These are phyloP conservation scores for Moniliella sp. DNA, from an alignment of 1,284 basidiomycete genomes.

Conservation along the genomic window DNA sequence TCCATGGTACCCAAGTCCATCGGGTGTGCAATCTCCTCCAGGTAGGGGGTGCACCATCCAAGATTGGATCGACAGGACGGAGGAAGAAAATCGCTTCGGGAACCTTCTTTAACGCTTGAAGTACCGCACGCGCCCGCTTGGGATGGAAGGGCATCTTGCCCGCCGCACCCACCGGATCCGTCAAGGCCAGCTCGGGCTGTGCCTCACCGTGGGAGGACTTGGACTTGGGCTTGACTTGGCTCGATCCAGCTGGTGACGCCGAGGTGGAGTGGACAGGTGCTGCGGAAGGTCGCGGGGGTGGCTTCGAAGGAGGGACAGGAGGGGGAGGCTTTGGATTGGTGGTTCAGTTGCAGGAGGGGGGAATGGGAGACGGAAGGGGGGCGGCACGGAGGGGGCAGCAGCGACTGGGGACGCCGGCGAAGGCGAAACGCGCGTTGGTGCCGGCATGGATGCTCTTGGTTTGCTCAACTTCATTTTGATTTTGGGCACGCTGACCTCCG, in stretches of 20 bases:
- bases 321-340: no score
- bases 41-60: constrained; percentile 55
- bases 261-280: neutral
- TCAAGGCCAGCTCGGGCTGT: constrained; percentile 6
- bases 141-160: constrained; percentile 16
- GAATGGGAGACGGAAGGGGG: no score
- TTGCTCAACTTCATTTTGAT: no score
- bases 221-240: constrained; percentile 5
- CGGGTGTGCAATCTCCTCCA: constrained; percentile 66
- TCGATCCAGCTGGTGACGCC: constrained; percentile 1
- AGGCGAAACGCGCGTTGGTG: no score
- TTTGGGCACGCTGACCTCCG: no score
- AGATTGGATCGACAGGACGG: constrained; percentile 61
- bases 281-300: neutral
- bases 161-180: constrained; percentile 13
- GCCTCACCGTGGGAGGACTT: constrained; percentile 5
- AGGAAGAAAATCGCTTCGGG: constrained; percentile 57
- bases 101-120: constrained; percentile 47
- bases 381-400: no score
- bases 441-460: no score
- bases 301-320: no score
- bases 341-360: no score
- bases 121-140: constrained; percentile 50
- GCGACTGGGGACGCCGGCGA: no score
- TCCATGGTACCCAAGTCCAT: constrained; percentile 82